Conservation (phyloP, 2,329 filamentous ascomycete species). For the Botryotinia globosa region DNA sequence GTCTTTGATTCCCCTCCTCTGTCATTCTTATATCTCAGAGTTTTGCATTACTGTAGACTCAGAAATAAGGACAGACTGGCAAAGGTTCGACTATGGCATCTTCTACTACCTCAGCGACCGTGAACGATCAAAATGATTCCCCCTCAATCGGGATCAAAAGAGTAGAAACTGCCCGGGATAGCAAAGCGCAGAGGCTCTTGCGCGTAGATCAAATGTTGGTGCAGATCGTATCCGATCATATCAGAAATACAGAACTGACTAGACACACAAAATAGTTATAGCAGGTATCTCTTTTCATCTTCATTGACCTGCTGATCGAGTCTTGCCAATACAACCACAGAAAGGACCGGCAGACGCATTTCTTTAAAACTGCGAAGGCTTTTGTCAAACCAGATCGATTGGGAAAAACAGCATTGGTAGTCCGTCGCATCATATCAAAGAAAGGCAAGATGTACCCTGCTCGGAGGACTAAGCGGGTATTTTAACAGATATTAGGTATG, state of each 20-base stretch:
- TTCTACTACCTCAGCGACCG: neutral
- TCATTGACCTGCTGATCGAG: neutral
- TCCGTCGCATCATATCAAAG: conserved; percentile 13
- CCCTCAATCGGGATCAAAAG: neutral
- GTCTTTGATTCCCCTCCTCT: neutral
- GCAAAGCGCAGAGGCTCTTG: conserved; percentile 8
- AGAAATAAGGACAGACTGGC: neutral
- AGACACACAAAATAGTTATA: conserved; percentile 1
- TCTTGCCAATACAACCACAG: neutral
- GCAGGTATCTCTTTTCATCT: conserved; percentile 2
- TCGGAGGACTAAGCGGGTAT: neutral
- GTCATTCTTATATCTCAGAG: neutral
- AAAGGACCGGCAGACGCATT: conserved; percentile 13
- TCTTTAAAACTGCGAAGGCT: conserved; percentile 10
- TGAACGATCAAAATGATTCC: neutral
- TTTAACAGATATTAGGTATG: conserved; percentile 5
- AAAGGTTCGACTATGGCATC: neutral
- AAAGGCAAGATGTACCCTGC: neutral
- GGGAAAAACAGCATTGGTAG: conserved; percentile 15
- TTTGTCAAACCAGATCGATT: conserved; percentile 11
- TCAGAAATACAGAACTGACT: neutral
- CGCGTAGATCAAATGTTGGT: conserved; percentile 17
- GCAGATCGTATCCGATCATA: neutral
- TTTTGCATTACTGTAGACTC: neutral
- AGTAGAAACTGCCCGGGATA: conserved; percentile 7